Evolutionary conservation across 2,329 filamentous ascomycete species (phyloP), one percentile per base, ranked within the genome.

Genomic region (Pseudogymnoascus sp.): DNA sequence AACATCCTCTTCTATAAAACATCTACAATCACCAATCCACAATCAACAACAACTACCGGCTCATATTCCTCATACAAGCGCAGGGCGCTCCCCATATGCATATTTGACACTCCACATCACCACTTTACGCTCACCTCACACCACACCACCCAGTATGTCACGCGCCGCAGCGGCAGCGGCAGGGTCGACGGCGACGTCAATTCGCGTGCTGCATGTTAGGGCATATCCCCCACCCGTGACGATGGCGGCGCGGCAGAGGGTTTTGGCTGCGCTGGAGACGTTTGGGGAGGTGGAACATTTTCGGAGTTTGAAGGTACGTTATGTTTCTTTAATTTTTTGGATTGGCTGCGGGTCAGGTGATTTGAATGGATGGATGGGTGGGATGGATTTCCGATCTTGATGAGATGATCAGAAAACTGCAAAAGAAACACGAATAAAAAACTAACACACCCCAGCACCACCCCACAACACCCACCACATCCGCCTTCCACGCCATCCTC

Each of bases 231-330:
- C 67, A 1, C 64, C 71, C 2, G 58, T 63, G 60, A 70, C 64
- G 18, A 71, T 73, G 55, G 58, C 69, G 4, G 70, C 73, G 60
- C 67, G 70, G n/a, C 67, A 70, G 25, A 70, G 72, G 62, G 71
- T 73, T 25, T 64, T 73, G 4, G 68, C 69, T 27, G 70, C 72
- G 3, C 62, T 73, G 18, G 68, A 72, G 60, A 65, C 68, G 36
- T 72, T 69, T 64, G 72, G 72, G 1, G 67, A 72, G 58, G 69
- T 73, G 3, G 65, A 59, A 13, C 67, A 72, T 65, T 73, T 73
- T 61, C 65, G 65, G 25, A 69, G 68, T 36, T 63, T 70, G 25
- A 72, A 72, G 64, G 71, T 72, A 66, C 27, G 48, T 65, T 21
- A 2, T 25, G 9, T 27, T 25, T 25, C 25, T 18, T 9, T 36